phyloP scores from a whole-genome alignment of 2,329 filamentous ascomycete genomes.

The Fusarium pilosicola region DNA sequence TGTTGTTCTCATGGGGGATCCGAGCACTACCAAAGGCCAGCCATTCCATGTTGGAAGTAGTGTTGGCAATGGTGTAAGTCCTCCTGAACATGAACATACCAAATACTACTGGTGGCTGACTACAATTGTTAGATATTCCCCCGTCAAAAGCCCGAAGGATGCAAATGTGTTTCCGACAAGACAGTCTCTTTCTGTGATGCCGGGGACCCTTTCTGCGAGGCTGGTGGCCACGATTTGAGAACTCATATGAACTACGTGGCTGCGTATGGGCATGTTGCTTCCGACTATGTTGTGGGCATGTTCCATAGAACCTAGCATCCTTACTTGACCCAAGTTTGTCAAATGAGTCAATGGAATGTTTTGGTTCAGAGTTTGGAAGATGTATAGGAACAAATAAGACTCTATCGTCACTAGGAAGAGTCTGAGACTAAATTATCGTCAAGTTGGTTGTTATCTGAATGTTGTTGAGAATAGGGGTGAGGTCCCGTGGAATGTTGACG shows the following conservation, averaged over 20 bases:
- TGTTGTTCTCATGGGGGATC: constrained; percentile 40
- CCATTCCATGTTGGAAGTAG: constrained; percentile 34
- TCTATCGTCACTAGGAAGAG: not conserved
- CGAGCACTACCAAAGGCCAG: constrained; percentile 32
- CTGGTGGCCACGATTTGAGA: constrained; percentile 26
- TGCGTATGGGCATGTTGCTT: constrained; percentile 20
- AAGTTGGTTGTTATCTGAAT: not conserved
- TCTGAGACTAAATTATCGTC: no score
- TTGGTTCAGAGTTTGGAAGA: not conserved
- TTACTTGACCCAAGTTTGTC: no score
- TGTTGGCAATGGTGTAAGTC: constrained; percentile 29
- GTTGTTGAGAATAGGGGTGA: not conserved
- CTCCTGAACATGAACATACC: no score
- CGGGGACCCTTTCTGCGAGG: constrained; percentile 36
- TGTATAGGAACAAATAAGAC: not conserved
- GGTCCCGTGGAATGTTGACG: not conserved
- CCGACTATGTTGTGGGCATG: constrained; percentile 21
- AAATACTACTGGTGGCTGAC: not conserved
- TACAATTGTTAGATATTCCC: constrained; percentile 24
- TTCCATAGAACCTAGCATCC: not conserved
- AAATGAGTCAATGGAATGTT: no score
- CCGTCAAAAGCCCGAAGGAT: constrained; percentile 23
- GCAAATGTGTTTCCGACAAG: constrained; percentile 11
- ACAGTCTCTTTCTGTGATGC: constrained; percentile 34
- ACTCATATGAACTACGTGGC: constrained; percentile 37